Base-by-base conservation (phyloP, 2,329 filamentous ascomycete species). In the Epichloe coenophiala region DNA sequence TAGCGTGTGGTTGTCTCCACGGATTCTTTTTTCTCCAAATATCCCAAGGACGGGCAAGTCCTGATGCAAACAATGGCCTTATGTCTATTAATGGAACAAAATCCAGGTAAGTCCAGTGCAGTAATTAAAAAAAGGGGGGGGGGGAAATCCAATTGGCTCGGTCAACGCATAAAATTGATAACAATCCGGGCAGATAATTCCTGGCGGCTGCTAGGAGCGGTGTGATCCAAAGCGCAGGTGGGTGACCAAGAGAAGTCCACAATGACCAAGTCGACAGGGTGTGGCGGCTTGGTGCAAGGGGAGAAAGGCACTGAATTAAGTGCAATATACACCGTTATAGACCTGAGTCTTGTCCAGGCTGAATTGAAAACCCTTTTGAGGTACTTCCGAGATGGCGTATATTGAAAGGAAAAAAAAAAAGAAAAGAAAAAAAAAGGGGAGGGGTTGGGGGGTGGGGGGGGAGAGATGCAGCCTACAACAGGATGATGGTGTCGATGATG, bases 221-320 rank as follows among this genome's bases (percentile, higher is more conserved):
- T 53, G 51, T 53, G 33, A 49, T 53, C 44, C 45, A 37, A 42
- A 50, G 21, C 36, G 48, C 51, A 51, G 51, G 35, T n/a, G n/a
- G n/a, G n/a, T 48, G 48, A 53, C 35, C 48, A 33, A 27, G 41
- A 43, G 38, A 38, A 43, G 43, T 51, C 41, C 40, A 45, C 48
- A 41, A 38, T 40, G 48, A 53, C 45, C 40, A 48, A 51, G 39
- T 53, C 51, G 45, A 48, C 48, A 41, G 42, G 21, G 15, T 23
- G 33, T 36, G 43, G 44, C 39, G 39, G 39, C 33, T 47, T 37
- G 35, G 47, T n/a, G 37, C 31, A 38, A 47, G 31, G n/a, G n/a
- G n/a, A 48, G 27, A 38, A 36, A 45, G 37, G 43, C 47, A 52
- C 48, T 53, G 45, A 40, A 53, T 51, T 38, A 51, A 51, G 51